Conservation (phyloP, 768 basidiomycete genomes). For the Boletus tomentosulus region DNA sequence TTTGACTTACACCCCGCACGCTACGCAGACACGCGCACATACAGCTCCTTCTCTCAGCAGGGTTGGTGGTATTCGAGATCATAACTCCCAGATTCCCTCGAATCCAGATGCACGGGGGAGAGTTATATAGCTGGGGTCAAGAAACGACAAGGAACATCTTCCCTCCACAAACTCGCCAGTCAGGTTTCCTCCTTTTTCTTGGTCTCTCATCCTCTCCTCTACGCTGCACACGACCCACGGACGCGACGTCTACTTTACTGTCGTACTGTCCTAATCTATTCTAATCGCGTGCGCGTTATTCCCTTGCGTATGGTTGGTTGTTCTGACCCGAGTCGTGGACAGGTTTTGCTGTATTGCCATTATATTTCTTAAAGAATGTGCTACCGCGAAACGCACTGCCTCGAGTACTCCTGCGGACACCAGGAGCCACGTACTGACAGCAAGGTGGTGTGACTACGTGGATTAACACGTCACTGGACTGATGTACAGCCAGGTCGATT, state of each 20-base stretch:
- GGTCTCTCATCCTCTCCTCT: not conserved
- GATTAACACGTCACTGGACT: slow-evolving; percentile 12
- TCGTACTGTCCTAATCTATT: slow-evolving; percentile 19
- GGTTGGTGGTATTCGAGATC: slow-evolving; percentile 9
- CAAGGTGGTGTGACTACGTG: slow-evolving; percentile 28
- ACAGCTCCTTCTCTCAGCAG: slow-evolving; percentile 1
- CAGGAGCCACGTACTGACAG: slow-evolving; percentile 26
- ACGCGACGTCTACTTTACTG: slow-evolving; percentile 2
- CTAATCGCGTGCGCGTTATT: slow-evolving; percentile 16
- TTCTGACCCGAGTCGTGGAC: slow-evolving; percentile 6
- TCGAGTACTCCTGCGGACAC: slow-evolving; percentile 39
- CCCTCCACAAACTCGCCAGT: slow-evolving; percentile 10
- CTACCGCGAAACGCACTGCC: slow-evolving; percentile 37
- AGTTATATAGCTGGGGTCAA: slow-evolving; percentile 22
- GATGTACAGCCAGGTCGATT: slow-evolving; percentile 37
- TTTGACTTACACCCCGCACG: slow-evolving; percentile 17
- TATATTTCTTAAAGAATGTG: slow-evolving; percentile 35
- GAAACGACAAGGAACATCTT: not conserved
- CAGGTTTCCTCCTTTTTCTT: not conserved
- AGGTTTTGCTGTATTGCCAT: not conserved
- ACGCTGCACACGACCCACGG: not conserved
- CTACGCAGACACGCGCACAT: not conserved
- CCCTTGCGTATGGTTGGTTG: not conserved
- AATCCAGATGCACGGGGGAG: not conserved
- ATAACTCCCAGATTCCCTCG: slow-evolving; percentile 2